phyloP scores from a whole-genome alignment of 495 filamentous ascomycete species.

The Lophium mytilinum region DNA sequence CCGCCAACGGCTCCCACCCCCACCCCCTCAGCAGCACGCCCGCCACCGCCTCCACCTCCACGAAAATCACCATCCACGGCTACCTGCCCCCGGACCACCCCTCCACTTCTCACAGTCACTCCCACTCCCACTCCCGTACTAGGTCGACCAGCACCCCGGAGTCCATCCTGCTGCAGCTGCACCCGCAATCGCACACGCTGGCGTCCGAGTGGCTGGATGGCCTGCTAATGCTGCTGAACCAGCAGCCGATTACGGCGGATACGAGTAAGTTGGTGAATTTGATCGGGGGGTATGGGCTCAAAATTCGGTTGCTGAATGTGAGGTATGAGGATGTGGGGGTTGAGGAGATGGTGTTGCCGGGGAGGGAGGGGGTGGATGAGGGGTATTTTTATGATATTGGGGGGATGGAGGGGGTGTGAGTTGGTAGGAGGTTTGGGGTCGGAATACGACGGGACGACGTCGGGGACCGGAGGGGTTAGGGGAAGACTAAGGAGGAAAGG shows the following conservation, averaged over 20 bases:
- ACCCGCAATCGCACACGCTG: conserved; percentile 68
- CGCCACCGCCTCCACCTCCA: conserved; percentile 41
- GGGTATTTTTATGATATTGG: conserved; percentile 56
- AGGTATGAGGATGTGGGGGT: conserved; percentile 60
- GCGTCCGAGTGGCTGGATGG: conserved; percentile 98
- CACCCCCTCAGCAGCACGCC: background rate
- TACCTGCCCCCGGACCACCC: conserved; percentile 33
- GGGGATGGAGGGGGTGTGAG: conserved; percentile 22
- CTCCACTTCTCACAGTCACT: conserved; percentile 17
- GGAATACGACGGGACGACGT: too few species aligned
- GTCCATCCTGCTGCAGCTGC: conserved; percentile 64
- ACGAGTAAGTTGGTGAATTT: conserved; percentile 80
- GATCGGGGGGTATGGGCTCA: conserved; percentile 82
- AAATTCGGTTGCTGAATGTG: conserved; percentile 89
- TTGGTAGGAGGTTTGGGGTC: too few species aligned
- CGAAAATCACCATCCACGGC: conserved; percentile 88
- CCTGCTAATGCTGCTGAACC: conserved; percentile 86
- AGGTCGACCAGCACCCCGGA: conserved; percentile 35
- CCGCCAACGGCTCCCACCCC: too few species aligned
- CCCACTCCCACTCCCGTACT: conserved; percentile 21
- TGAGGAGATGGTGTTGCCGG: conserved; percentile 40
- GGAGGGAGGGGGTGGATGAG: conserved; percentile 57
- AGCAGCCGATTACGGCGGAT: conserved; percentile 93
- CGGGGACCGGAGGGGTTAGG: too few species aligned
- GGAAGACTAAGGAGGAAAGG: too few species aligned